These are phyloP conservation scores for Ascochyta koolunga DNA, from an alignment of 2,329 filamentous ascomycete species.

Conservation along the genomic window DNA sequence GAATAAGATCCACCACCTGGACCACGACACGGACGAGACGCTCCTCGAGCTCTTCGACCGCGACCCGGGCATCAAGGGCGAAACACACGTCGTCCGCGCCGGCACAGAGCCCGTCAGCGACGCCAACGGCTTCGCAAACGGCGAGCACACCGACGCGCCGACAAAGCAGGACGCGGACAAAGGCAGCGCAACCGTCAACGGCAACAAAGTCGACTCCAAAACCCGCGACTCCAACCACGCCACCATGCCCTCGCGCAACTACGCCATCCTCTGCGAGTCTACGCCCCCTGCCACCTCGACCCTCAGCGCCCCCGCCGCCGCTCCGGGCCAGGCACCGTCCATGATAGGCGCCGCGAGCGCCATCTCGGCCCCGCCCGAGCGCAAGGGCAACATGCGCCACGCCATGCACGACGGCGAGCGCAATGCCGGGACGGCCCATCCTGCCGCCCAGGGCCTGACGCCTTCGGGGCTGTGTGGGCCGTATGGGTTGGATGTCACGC, in stretches of 20 bases:
- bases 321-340: slow-evolving; percentile 29
- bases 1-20: slow-evolving; percentile 71
- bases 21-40: slow-evolving; percentile 68
- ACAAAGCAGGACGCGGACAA: slow-evolving; percentile 18
- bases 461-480: slow-evolving; percentile 52
- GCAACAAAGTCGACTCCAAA: slow-evolving; percentile 53
- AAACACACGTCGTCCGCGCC: slow-evolving; percentile 26
- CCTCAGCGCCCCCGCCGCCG: slow-evolving; percentile 24
- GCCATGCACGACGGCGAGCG: slow-evolving; percentile 78
- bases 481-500: slow-evolving; percentile 54
- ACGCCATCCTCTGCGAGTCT: slow-evolving; percentile 66
- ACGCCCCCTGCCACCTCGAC: slow-evolving; percentile 32
- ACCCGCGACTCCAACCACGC: slow-evolving; percentile 77
- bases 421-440: slow-evolving; percentile 78
- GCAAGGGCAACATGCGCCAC: slow-evolving; percentile 66
- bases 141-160: slow-evolving; percentile 13
- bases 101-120: slow-evolving; percentile 24
- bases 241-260: slow-evolving; percentile 78
- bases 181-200: slow-evolving; percentile 29
- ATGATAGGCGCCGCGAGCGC: slow-evolving; percentile 39
- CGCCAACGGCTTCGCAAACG: slow-evolving; percentile 26
- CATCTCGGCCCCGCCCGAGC: slow-evolving; percentile 31
- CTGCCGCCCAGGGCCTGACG: slow-evolving; percentile 63
- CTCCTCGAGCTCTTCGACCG: slow-evolving; percentile 67
- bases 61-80: slow-evolving; percentile 55